Percentiles rank a stretch among this genome's conserved stretches.
Conservation (phyloP, 116 monocot genomes). For the Trichopus zeylanicus region DNA sequence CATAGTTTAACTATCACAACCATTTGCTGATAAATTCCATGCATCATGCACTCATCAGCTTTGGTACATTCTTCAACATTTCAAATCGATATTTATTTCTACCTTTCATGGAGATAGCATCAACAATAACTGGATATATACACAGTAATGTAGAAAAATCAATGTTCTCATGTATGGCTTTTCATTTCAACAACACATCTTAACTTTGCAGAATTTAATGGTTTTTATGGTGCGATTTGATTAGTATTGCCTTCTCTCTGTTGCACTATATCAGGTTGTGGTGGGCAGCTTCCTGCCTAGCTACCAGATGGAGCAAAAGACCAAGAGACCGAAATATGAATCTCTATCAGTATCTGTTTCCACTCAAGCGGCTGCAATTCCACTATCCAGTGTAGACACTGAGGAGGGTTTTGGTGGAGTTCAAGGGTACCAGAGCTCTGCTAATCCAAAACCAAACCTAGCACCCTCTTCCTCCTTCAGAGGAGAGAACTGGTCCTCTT, state of each 20-base stretch:
- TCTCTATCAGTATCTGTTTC: slow-evolving; percentile 3
- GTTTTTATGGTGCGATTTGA: no score
- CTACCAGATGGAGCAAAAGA: slow-evolving; percentile 35
- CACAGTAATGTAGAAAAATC: no score
- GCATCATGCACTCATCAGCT: no score
- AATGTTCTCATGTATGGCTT: no score
- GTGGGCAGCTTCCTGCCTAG: slow-evolving; percentile 50
- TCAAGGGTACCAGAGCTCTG: slow-evolving; percentile 10
- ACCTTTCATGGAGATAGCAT: no score
- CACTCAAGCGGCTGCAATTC: slow-evolving; percentile 9
- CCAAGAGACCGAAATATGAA: slow-evolving; percentile 21
- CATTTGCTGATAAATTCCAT: no score
- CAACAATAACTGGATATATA: no score
- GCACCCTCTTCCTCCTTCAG: slow-evolving; percentile 21
- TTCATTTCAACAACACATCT: no score
- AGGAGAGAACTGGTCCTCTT: slow-evolving; percentile 48
- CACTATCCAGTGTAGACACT: slow-evolving; percentile 10
- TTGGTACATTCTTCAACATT: no score
- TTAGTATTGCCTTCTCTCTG: neutral
- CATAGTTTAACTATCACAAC: no score
- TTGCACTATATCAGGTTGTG: slow-evolving; percentile 29
- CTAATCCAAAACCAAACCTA: slow-evolving; percentile 18
- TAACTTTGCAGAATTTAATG: no score
- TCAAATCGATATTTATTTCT: no score
- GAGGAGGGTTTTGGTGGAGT: slow-evolving; percentile 13